Percentiles rank a stretch among this genome's conserved stretches.
Evolutionary conservation across 306 rosid species (phyloP).

Genomic region (Dryas alaskensis): DNA sequence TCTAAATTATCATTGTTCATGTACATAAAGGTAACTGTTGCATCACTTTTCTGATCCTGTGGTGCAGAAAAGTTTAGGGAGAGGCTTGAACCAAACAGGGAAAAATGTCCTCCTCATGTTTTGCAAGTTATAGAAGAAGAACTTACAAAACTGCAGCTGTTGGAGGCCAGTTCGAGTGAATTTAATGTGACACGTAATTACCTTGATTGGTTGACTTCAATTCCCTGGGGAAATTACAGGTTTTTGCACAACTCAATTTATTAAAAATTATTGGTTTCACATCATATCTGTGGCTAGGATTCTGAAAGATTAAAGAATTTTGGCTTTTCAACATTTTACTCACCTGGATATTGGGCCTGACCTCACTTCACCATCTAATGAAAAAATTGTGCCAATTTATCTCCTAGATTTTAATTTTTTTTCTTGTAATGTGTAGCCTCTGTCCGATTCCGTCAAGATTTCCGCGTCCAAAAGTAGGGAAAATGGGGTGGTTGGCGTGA

Average conservation of each 20-base stretch:
- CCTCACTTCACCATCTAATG: too few species aligned
- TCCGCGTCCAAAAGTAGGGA: too few species aligned
- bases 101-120: conserved; percentile 77
- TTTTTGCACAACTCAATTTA: conserved; percentile 26
- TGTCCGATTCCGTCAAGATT: too few species aligned
- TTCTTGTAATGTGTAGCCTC: too few species aligned
- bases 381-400: too few species aligned
- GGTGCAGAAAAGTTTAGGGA: conserved; percentile 78
- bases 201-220: conserved; percentile 95
- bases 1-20: conserved; percentile 17
- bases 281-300: not conserved
- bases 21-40: conserved; percentile 10
- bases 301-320: not conserved
- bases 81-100: conserved; percentile 90
- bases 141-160: conserved; percentile 72
- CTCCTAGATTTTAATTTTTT: too few species aligned
- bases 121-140: conserved; percentile 96
- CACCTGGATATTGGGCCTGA: too few species aligned
- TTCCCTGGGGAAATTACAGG: conserved; percentile 99
- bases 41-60: conserved; percentile 17
- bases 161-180: conserved; percentile 97
- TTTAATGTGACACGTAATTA: conserved; percentile 94
- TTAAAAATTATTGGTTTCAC: not conserved
- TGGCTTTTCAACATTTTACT: too few species aligned
- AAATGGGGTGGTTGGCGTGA: too few species aligned